Evolutionary conservation across 192 early-diverging fungal species (phyloP), one percentile per base, ranked within the genome.

Genomic region (Glomus cerebriforme): DNA sequence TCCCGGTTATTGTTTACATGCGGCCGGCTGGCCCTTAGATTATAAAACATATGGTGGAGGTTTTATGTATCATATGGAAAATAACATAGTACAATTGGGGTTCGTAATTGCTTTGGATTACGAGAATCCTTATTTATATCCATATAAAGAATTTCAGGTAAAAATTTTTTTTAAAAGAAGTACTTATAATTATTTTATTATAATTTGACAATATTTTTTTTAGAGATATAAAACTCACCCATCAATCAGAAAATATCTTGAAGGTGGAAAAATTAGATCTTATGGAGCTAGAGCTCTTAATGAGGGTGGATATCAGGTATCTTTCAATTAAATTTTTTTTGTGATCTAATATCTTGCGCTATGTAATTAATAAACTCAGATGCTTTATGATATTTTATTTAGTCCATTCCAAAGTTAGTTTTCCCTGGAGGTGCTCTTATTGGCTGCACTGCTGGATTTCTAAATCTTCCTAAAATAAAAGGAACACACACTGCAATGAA

Each of bases 401-500:
- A 75, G 87, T 97, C 96, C 24, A 90, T 99, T 76, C 98, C 98
- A 60, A 96, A 97, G 87, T 84, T 98, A 35, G 87, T 89, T 62
- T 96, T 98, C 87, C 96, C 96, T 26, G 98, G 98, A 70, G 97
- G 96, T 31, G 96, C 97, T 45, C 86, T 99, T 59, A 94, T 99
- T 76, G 98, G 98, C 43, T 95, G 94, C 82, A 92, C 97, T 2
- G 98, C 98, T 60, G 97, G 98, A 2, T 97, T 98, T 85, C 77
- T 99, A 77, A 99, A 99, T 81, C 89, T 99, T 73, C 94, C 96
- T 73, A 99, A 99, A 86, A 98, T 99, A 81, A 99, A 99, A 86
- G 98, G 98, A 49, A 99, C 97, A 0, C 98, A 99, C 86, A 99
- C 94, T n/a, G 96, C 98, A 60, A 98, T 99, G 96, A 96, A 96